A percentile compares a stretch with the other conserved stretches of the same genome.
Evolutionary conservation across 2,329 filamentous ascomycete genomes (phyloP).

Genomic region (Xylariomycetidae sp.): DNA sequence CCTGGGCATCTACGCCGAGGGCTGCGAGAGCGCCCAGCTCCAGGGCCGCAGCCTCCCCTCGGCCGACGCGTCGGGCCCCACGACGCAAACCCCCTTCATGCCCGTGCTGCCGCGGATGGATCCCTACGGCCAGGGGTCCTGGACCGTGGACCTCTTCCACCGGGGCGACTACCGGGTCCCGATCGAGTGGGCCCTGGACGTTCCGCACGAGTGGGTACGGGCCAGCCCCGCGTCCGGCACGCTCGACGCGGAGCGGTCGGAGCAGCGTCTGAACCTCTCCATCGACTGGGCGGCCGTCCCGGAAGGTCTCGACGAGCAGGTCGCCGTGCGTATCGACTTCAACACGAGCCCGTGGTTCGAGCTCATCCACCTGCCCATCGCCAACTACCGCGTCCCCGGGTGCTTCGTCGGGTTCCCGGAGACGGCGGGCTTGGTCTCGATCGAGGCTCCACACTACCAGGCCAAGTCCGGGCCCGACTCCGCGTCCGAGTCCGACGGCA

Average conservation of each 20-base stretch:
- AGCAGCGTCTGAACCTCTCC: slow-evolving; percentile 39
- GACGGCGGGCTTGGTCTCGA: slow-evolving; percentile 28
- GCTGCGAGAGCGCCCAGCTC: slow-evolving; percentile 50
- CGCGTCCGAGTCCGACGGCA: no score
- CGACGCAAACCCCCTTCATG: slow-evolving; percentile 30
- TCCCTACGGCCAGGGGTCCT: slow-evolving; percentile 38
- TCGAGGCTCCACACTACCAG: slow-evolving; percentile 25
- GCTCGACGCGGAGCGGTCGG: slow-evolving; percentile 34
- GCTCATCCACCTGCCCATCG: slow-evolving; percentile 23
- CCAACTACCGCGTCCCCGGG: slow-evolving; percentile 10
- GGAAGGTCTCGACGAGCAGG: slow-evolving; percentile 20
- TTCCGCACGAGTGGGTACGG: slow-evolving; percentile 34
- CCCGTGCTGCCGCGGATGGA: slow-evolving; percentile 41
- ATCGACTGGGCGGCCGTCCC: slow-evolving; percentile 42
- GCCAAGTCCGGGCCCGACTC: slow-evolving; percentile 16
- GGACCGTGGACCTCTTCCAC: slow-evolving; percentile 47
- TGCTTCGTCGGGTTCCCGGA: slow-evolving; percentile 28
- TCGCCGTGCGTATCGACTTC: slow-evolving; percentile 30
- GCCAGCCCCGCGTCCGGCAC: slow-evolving; percentile 14
- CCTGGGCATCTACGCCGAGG: slow-evolving; percentile 50
- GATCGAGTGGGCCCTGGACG: slow-evolving; percentile 34
- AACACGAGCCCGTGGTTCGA: slow-evolving; percentile 31
- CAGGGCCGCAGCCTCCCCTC: slow-evolving; percentile 47
- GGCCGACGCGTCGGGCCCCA: slow-evolving; percentile 36
- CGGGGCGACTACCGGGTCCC: slow-evolving; percentile 35